phyloP scores from a whole-genome alignment of 75 land plant genomes.

The Sequoia sempervirens region DNA sequence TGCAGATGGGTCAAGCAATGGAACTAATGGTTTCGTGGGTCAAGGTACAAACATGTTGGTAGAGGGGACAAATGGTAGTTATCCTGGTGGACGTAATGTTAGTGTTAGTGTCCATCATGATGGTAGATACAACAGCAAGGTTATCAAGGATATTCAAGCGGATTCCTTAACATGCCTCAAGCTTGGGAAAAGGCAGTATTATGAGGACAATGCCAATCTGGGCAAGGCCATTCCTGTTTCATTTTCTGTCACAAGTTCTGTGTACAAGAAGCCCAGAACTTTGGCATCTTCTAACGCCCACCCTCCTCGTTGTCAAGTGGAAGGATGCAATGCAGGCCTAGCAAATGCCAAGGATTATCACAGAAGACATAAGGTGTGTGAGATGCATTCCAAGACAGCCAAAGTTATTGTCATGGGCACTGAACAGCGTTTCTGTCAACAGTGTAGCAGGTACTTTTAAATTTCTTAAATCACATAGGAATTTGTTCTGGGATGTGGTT shows the following conservation, averaged over 20 bases:
- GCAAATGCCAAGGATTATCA: slow-evolving; percentile 49
- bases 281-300: slow-evolving; percentile 11
- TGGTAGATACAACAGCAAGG: neutral
- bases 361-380: slow-evolving; percentile 61
- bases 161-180: slow-evolving; percentile 7
- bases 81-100: neutral
- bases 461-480: neutral
- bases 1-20: neutral
- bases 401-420: slow-evolving; percentile 36
- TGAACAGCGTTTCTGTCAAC: slow-evolving; percentile 64
- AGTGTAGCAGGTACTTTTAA: slow-evolving; percentile 48
- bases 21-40: neutral
- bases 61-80: neutral
- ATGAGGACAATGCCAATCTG: neutral
- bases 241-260: neutral
- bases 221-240: neutral
- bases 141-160: neutral
- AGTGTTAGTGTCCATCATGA: neutral
- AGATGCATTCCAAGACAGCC: slow-evolving; percentile 51
- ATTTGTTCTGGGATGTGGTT: too few species aligned
- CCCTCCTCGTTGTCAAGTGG: slow-evolving; percentile 52
- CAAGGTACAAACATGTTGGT: neutral
- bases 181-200: slow-evolving; percentile 9
- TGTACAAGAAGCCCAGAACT: neutral
- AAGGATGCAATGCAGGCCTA: slow-evolving; percentile 44